Percentiles rank a stretch among this genome's conserved stretches.
Evolutionary conservation across 768 basidiomycete genomes (phyloP).

Genomic region (Candolleomyces eurysporus): DNA sequence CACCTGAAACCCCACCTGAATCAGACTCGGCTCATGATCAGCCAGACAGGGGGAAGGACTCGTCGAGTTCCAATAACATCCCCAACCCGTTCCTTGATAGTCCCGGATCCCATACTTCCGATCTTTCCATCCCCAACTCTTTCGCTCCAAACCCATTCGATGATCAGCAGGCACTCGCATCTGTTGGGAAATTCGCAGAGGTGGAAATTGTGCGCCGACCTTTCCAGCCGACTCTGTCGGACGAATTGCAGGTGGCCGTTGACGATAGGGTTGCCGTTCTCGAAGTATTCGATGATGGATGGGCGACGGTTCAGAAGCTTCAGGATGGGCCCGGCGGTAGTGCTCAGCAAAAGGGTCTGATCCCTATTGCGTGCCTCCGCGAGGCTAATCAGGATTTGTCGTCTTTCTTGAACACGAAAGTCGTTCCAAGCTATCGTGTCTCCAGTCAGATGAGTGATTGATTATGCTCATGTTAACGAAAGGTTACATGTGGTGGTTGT

Average conservation of each 20-base stretch:
- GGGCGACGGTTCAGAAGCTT: constrained; percentile 59
- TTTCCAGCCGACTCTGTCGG: constrained; percentile 53
- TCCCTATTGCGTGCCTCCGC: constrained; percentile 68
- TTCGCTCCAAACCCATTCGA: constrained; percentile 22
- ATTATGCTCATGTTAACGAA: not conserved
- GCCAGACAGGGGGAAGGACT: not conserved
- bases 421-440: constrained; percentile 7
- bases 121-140: constrained; percentile 13
- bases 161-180: not conserved
- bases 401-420: constrained; percentile 4
- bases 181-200: constrained; percentile 30
- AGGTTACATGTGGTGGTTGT: not conserved
- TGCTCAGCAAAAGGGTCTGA: constrained; percentile 41
- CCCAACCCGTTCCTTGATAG: constrained; percentile 7
- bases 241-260: constrained; percentile 54
- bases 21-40: no score
- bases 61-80: not conserved
- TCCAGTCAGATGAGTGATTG: constrained; percentile 2
- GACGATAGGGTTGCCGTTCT: constrained; percentile 56
- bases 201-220: constrained; percentile 53
- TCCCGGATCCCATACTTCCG: not conserved
- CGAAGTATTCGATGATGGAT: constrained; percentile 67
- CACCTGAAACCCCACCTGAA: not conserved
- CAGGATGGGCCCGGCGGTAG: not conserved
- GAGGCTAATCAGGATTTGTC: constrained; percentile 3